phyloP scores from a whole-genome alignment of 257 asterid genomes.

The Mentha longifolia region DNA sequence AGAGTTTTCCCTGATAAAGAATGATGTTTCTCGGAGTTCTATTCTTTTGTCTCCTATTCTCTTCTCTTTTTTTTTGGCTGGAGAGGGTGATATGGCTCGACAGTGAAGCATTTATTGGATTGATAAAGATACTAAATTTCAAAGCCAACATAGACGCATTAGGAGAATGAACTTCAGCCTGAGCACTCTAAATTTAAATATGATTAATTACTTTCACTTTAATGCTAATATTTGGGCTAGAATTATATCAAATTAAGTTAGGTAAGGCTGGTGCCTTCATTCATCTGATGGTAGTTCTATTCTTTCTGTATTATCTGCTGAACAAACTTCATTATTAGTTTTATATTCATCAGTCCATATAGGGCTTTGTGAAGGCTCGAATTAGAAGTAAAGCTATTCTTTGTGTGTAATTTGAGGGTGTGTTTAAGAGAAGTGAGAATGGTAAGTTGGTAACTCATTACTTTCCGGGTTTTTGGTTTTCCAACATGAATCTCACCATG shows the following conservation, averaged over 20 bases:
- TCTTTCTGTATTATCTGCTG: background rate
- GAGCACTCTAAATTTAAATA: background rate
- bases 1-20: background rate
- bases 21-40: background rate
- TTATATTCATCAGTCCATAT: background rate
- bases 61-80: background rate
- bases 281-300: no score
- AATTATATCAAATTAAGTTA: background rate
- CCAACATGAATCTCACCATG: background rate
- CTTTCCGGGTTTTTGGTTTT: no score
- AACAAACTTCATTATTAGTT: background rate
- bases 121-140: background rate
- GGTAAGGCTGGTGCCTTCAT: background rate
- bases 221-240: background rate
- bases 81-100: no score
- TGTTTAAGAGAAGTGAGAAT: no score
- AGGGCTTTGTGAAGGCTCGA: background rate
- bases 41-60: background rate
- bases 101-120: no score
- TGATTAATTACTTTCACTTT: background rate
- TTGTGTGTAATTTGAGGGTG: no score
- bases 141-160: background rate
- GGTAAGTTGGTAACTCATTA: no score
- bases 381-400: no score
- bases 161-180: slow-evolving; percentile 15